These are phyloP conservation scores for Monosporascus ibericus DNA, from an alignment of 2,329 filamentous ascomycete species.

Conservation along the genomic window DNA sequence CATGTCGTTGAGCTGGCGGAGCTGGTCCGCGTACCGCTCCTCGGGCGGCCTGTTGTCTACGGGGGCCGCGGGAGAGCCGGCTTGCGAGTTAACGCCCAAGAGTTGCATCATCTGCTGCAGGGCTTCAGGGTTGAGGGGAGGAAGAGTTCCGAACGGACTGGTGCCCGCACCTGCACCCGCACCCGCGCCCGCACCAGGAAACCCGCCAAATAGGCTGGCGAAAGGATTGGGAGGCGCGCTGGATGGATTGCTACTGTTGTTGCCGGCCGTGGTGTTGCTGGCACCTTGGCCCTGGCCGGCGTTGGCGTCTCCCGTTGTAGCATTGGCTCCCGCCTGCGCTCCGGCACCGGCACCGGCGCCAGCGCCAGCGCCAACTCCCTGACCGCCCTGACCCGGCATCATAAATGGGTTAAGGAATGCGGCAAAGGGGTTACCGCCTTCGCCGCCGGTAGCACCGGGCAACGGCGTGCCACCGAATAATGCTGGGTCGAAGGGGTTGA, in stretches of 20 bases:
- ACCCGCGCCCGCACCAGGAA: slow-evolving; percentile 23
- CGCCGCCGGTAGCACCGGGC: slow-evolving; percentile 18
- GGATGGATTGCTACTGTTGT: slow-evolving; percentile 15
- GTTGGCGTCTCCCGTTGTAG: slow-evolving; percentile 18
- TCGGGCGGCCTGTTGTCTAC: slow-evolving; percentile 84
- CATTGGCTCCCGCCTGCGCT: slow-evolving; percentile 22
- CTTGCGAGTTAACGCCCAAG: slow-evolving; percentile 35
- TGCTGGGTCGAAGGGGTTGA: slow-evolving; percentile 39
- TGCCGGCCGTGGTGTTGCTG: slow-evolving; percentile 7
- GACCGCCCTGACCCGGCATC: slow-evolving; percentile 4
- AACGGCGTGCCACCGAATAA: slow-evolving; percentile 26
- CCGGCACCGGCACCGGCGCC: slow-evolving; percentile 20
- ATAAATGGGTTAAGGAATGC: slow-evolving; percentile 38
- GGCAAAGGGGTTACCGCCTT: slow-evolving; percentile 30
- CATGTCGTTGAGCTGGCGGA: slow-evolving; percentile 94
- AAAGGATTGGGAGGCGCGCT: slow-evolving; percentile 57
- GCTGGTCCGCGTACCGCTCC: slow-evolving; percentile 84
- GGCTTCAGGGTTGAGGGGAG: slow-evolving; percentile 48
- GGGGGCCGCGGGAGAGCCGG: slow-evolving; percentile 42
- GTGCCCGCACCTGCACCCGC: slow-evolving; percentile 24
- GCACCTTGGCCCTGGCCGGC: slow-evolving; percentile 17
- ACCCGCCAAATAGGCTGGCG: slow-evolving; percentile 53
- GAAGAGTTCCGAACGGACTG: slow-evolving; percentile 32
- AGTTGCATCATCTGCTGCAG: slow-evolving; percentile 50
- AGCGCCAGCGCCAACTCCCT: slow-evolving; percentile 22